Conservation (phyloP, 805 yeast genomes). For the Metschnikowia similis region DNA sequence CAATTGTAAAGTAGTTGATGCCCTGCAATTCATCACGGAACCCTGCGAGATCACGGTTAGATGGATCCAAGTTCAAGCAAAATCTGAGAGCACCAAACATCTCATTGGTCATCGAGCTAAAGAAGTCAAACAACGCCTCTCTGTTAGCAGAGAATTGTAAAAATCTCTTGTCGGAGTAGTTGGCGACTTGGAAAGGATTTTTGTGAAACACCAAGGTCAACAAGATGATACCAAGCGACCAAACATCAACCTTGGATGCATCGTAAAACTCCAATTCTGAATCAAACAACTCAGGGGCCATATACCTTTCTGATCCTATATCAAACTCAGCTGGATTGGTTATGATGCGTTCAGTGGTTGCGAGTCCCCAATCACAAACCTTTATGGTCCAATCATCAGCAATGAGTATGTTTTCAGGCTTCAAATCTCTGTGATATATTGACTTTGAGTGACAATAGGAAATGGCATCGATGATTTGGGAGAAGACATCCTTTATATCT, state of each 20-base stretch:
- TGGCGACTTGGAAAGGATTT: conserved; percentile 81
- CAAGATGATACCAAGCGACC: conserved; percentile 85
- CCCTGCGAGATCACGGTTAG: conserved; percentile 62
- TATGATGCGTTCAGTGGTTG: conserved; percentile 50
- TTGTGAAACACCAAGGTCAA: conserved; percentile 83
- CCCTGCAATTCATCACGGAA: conserved; percentile 58
- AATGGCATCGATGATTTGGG: conserved; percentile 47
- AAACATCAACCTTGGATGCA: conserved; percentile 78
- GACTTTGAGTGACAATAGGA: conserved; percentile 46
- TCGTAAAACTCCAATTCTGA: conserved; percentile 55
- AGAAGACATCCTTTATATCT: conserved; percentile 52
- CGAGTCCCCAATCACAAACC: conserved; percentile 57
- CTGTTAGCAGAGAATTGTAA: conserved; percentile 81
- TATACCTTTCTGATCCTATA: conserved; percentile 84
- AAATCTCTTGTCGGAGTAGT: conserved; percentile 75
- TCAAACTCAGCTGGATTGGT: conserved; percentile 60
- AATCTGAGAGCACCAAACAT: conserved; percentile 79
- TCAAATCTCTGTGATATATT: conserved; percentile 53
- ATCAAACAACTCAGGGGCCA: conserved; percentile 92
- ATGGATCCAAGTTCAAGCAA: conserved; percentile 80
- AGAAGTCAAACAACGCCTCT: conserved; percentile 87
- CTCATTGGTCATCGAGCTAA: conserved; percentile 83
- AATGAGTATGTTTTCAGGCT: conserved; percentile 54
- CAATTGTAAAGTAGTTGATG: conserved; percentile 72
- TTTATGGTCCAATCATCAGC: conserved; percentile 50